phyloP scores from a whole-genome alignment of 805 yeast species.

The Kurtzmaniella fragi region DNA sequence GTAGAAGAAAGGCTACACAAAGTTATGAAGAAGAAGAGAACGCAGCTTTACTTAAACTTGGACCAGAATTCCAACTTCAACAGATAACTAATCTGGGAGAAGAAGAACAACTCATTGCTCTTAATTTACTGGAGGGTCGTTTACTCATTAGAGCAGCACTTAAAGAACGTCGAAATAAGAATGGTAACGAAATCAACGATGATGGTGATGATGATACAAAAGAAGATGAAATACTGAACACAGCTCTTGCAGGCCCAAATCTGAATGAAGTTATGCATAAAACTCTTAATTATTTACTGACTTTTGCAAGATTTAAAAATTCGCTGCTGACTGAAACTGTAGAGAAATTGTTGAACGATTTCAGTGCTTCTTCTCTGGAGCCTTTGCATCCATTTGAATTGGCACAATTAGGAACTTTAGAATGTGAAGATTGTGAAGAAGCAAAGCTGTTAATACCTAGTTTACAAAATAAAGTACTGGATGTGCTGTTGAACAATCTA shows the following conservation, averaged over 20 bases:
- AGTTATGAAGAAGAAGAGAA: constrained; percentile 87
- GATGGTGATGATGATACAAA: constrained; percentile 29
- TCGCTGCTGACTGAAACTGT: constrained; percentile 92
- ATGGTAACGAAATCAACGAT: constrained; percentile 30
- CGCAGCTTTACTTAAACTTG: constrained; percentile 79
- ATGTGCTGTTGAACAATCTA: constrained; percentile 80
- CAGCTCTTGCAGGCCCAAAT: constrained; percentile 58
- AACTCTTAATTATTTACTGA: constrained; percentile 79
- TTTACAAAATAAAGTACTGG: constrained; percentile 72
- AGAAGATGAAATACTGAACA: constrained; percentile 42
- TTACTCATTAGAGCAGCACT: constrained; percentile 86
- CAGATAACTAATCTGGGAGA: constrained; percentile 81
- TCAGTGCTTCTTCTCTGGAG: constrained; percentile 40
- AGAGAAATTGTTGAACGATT: constrained; percentile 78
- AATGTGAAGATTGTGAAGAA: constrained; percentile 96
- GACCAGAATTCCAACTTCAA: constrained; percentile 83
- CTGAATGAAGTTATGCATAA: constrained; percentile 87
- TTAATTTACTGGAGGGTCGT: constrained; percentile 87
- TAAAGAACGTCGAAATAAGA: constrained; percentile 49
- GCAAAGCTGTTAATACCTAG: constrained; percentile 93
- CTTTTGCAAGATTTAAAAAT: constrained; percentile 87
- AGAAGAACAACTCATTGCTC: constrained; percentile 70
- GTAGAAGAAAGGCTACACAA: constrained; percentile 60
- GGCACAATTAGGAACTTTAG: constrained; percentile 85
- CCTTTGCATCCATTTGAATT: constrained; percentile 90